A percentile compares a stretch with the other conserved stretches of the same genome.
These are phyloP conservation scores for Suhomyces bolitotheri DNA, from an alignment of 1,139 yeast genomes.

Conservation along the genomic window DNA sequence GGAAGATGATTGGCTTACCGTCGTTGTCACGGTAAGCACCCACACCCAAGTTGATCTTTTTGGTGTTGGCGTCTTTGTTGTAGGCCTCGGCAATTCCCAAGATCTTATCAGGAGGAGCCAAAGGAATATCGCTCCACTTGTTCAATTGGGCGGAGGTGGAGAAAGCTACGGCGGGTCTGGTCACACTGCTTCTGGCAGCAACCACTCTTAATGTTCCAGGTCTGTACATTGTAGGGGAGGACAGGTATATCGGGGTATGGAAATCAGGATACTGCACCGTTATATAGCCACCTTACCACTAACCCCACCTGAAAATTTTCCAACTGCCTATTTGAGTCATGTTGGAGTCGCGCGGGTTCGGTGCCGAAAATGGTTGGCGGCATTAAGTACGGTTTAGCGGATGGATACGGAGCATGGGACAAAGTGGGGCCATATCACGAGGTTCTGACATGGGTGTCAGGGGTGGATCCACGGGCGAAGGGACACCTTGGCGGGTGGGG, in stretches of 20 bases:
- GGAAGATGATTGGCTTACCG: slow-evolving; percentile 51
- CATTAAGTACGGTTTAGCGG: too few species aligned
- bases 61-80: slow-evolving; percentile 40
- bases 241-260: background rate
- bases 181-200: slow-evolving; percentile 9
- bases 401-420: slow-evolving; percentile 1
- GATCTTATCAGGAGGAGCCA: slow-evolving; percentile 75
- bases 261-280: background rate
- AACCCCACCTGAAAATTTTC: slow-evolving; percentile 13
- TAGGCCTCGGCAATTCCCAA: slow-evolving; percentile 63
- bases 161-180: slow-evolving; percentile 15
- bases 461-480: slow-evolving; percentile 1
- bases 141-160: slow-evolving; percentile 22
- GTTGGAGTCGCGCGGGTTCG: slow-evolving; percentile 1
- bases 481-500: too few species aligned
- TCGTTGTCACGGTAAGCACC: slow-evolving; percentile 52
- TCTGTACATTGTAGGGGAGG: slow-evolving; percentile 9
- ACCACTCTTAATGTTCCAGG: too few species aligned
- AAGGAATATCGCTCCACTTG: slow-evolving; percentile 49
- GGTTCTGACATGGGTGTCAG: background rate
- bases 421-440: background rate
- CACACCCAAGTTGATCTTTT: slow-evolving; percentile 51
- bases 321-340: slow-evolving; percentile 10
- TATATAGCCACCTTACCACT: slow-evolving; percentile 3
- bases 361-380: too few species aligned